phyloP scores from a whole-genome alignment of 164 flowering plant genomes.

The Piper betle region DNA sequence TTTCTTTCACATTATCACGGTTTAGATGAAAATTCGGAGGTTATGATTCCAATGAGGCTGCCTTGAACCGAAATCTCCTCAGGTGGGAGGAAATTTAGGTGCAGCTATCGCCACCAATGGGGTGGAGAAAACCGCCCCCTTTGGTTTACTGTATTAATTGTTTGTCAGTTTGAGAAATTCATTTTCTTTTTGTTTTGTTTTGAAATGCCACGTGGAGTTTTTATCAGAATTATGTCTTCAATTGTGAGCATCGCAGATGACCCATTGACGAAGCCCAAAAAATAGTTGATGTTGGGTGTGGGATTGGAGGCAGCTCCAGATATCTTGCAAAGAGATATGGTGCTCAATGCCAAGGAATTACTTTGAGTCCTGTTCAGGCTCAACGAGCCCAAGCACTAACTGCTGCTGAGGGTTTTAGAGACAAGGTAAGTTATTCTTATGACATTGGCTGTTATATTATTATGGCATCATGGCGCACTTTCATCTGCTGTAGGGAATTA shows the following conservation, averaged over 20 bases:
- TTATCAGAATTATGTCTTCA: neutral
- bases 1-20: no score
- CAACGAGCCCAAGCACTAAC: constrained; percentile 70
- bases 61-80: no score
- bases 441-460: neutral
- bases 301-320: constrained; percentile 92
- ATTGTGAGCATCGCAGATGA: constrained; percentile 26
- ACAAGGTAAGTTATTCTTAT: constrained; percentile 25
- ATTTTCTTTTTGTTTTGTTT: neutral
- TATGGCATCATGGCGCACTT: no score
- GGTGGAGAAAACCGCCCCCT: no score
- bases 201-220: neutral
- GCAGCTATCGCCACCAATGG: no score
- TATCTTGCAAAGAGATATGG: constrained; percentile 70
- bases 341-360: constrained; percentile 61
- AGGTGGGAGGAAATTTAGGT: no score
- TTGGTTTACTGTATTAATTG: no score
- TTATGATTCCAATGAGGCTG: no score
- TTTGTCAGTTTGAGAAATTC: neutral
- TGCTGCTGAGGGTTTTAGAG: constrained; percentile 46
- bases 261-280: constrained; percentile 30
- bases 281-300: constrained; percentile 93
- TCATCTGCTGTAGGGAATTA: no score
- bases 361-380: constrained; percentile 90
- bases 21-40: no score